A percentile compares a stretch with the other conserved stretches of the same genome.
Conservation (phyloP, 2,329 filamentous ascomycete species). For the Emydomyces testavorans region DNA sequence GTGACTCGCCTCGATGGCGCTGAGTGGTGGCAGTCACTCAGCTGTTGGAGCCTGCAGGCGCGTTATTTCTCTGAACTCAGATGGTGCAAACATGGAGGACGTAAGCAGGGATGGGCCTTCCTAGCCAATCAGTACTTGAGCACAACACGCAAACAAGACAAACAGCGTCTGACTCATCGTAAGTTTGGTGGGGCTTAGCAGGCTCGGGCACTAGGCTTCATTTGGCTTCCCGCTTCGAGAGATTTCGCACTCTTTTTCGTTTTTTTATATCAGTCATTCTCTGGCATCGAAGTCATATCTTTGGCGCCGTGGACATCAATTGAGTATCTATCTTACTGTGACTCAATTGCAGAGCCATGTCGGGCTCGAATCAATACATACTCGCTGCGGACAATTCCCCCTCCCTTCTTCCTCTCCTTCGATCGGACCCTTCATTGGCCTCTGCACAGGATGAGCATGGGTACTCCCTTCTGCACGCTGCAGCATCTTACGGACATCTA, state of each 20-base stretch:
- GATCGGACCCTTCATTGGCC: constrained; percentile 62
- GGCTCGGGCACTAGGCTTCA: not conserved
- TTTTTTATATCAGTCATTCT: not conserved
- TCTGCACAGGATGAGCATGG: constrained; percentile 76
- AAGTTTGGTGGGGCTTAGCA: not conserved
- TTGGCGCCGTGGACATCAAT: not conserved
- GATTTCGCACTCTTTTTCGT: not conserved
- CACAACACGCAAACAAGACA: not conserved
- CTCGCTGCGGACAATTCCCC: constrained; percentile 72
- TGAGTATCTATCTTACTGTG: not conserved
- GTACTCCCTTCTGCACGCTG: constrained; percentile 88
- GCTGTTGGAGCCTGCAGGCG: not conserved
- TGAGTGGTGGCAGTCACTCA: too few species aligned
- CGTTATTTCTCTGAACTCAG: not conserved
- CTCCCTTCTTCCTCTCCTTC: constrained; percentile 61
- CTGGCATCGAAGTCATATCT: not conserved
- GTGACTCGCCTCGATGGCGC: too few species aligned
- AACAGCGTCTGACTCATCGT: not conserved
- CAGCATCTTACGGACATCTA: constrained; percentile 81
- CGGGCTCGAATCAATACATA: constrained; percentile 52
- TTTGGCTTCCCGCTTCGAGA: not conserved
- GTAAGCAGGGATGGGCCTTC: not conserved
- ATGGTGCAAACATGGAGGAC: not conserved
- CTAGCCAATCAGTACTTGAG: not conserved
- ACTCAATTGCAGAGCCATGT: constrained; percentile 23